Percentiles rank a stretch among this genome's conserved stretches.
Conservation (phyloP, 208 protist species). For the Crithidia sp. region DNA sequence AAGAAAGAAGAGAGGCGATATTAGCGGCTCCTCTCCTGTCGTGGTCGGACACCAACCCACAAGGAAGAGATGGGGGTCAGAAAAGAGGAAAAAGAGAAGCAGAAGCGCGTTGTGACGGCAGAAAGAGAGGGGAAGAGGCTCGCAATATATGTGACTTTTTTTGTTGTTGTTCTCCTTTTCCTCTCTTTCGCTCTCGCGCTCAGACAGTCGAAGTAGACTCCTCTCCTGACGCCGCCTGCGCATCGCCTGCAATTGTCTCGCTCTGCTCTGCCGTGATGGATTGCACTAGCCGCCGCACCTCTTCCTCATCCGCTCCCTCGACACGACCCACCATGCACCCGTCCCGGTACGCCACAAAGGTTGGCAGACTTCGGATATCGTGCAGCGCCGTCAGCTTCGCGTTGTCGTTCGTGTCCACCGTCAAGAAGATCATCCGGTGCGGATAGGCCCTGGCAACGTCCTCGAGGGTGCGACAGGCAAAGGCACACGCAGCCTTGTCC, state of each 20-base stretch:
- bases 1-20: too few relatives aligned
- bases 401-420: conserved; percentile 82
- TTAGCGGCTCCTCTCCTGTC: too few relatives aligned
- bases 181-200: not conserved
- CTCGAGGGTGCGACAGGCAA: conserved; percentile 30
- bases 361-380: conserved; percentile 88
- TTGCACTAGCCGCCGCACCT: conserved; percentile 59
- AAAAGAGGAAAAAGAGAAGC: conserved; percentile 3
- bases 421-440: conserved; percentile 49
- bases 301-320: conserved; percentile 67
- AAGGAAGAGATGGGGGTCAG: not conserved
- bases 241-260: not conserved
- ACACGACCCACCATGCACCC: conserved; percentile 71
- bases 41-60: too few relatives aligned
- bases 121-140: not conserved
- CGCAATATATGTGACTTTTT: not conserved
- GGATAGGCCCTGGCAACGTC: conserved; percentile 18
- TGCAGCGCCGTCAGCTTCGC: conserved; percentile 73
- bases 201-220: too few relatives aligned
- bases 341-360: conserved; percentile 79
- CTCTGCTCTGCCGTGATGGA: conserved; percentile 15
- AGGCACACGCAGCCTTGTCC: conserved; percentile 25
- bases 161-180: not conserved
- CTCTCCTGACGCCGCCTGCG: not conserved
- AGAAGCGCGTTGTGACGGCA: too few relatives aligned